These are phyloP conservation scores for apple (Malus domestica) DNA, from an alignment of 306 rosid genomes.

Conservation along the genomic window ASM211411v1 NC_041795.1:29447001-29447500, in stretches of 20 bases:
- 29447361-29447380: conserved; percentile 99
- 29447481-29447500: not conserved
- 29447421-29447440: not conserved
- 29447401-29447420: not conserved
- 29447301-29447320: conserved; percentile 74
- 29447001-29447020: not conserved
- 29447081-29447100: not conserved
- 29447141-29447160: not conserved
- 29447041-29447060: not conserved
- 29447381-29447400: conserved; percentile 85
- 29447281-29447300: conserved; percentile 2
- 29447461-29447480: not conserved
- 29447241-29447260: not conserved
- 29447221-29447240: no score
- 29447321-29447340: conserved; percentile 96
- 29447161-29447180: not conserved
- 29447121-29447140: not conserved
- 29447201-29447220: no score
- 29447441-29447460: not conserved
- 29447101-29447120: not conserved
- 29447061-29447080: not conserved
- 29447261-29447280: conserved; percentile 6
- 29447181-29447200: no score
- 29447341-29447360: conserved; percentile 80
- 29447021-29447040: not conserved